These are phyloP conservation scores for Solanum hybrid DNA, from an alignment of 305 asterid species.

Conservation along the genomic window DNA sequence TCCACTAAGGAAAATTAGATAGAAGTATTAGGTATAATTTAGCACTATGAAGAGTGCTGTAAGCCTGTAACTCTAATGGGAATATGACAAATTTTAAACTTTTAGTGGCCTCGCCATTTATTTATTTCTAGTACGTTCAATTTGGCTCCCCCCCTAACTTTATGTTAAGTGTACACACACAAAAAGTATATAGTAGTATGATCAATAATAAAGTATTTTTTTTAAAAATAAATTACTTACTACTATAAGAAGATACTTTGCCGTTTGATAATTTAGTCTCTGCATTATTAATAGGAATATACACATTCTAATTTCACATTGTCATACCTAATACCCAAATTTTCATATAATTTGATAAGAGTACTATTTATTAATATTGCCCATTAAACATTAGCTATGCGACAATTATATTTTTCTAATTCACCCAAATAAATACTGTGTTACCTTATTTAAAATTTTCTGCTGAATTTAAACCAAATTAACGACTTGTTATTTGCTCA, in stretches of 20 bases:
- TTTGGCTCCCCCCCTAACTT: background rate
- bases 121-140: background rate
- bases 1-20: background rate
- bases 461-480: too few relatives aligned
- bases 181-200: background rate
- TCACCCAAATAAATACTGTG: too few relatives aligned
- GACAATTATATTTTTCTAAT: too few relatives aligned
- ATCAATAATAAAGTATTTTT: background rate
- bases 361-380: too few relatives aligned
- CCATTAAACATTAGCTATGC: too few relatives aligned
- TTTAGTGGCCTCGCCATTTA: background rate
- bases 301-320: too few relatives aligned
- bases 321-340: too few relatives aligned
- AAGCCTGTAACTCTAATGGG: background rate
- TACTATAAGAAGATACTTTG: background rate
- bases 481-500: too few relatives aligned
- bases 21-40: background rate
- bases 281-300: too few relatives aligned
- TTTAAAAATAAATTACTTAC: background rate
- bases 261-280: too few relatives aligned
- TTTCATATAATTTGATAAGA: too few relatives aligned
- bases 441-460: too few relatives aligned
- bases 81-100: background rate
- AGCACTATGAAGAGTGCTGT: background rate
- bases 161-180: background rate